A percentile compares a stretch with the other conserved stretches of the same genome.
phyloP scores from a whole-genome alignment of 2,329 filamentous ascomycete genomes.

The Davidsoniella neocaledoniae region DNA sequence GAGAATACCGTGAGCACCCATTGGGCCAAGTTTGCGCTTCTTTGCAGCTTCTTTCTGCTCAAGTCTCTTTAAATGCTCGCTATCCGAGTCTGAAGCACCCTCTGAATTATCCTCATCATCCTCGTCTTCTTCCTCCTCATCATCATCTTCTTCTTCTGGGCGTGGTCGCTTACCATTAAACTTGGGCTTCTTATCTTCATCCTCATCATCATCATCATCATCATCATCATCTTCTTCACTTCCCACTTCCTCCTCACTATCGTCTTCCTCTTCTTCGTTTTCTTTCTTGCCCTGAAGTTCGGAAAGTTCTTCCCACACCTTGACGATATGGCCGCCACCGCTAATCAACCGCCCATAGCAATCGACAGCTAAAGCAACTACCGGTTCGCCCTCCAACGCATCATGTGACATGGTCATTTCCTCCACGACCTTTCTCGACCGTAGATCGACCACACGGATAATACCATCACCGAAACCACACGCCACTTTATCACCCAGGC shows the following conservation, averaged over 20 bases:
- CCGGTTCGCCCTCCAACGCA: conserved; percentile 54
- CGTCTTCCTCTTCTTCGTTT: conserved; percentile 32
- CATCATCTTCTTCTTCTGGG: conserved; percentile 24
- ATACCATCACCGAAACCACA: conserved; percentile 70
- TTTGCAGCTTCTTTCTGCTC: conserved; percentile 20
- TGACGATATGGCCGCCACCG: conserved; percentile 70
- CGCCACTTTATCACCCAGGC: conserved; percentile 57
- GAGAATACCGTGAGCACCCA: conserved; percentile 34
- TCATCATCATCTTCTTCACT: conserved; percentile 26
- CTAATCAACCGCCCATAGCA: conserved; percentile 73
- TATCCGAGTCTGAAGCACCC: conserved; percentile 17
- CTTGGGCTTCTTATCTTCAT: conserved; percentile 10
- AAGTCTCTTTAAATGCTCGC: conserved; percentile 1
- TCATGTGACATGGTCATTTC: conserved; percentile 53
- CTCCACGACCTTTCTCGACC: conserved; percentile 34
- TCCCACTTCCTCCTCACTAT: conserved; percentile 27
- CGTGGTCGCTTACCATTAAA: conserved; percentile 4
- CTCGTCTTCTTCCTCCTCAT: conserved; percentile 25
- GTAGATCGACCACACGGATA: conserved; percentile 58
- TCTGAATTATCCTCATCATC: conserved; percentile 27
- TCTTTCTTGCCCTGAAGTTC: conserved; percentile 27
- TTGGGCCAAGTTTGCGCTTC: conserved; percentile 28
- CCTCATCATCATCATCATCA: conserved; percentile 13
- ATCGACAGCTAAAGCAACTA: conserved; percentile 70
- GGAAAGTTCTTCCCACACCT: conserved; percentile 81